These are phyloP conservation scores for Coriolopsis trogii DNA, from an alignment of 1,284 basidiomycete genomes.

Conservation along the genomic window DNA sequence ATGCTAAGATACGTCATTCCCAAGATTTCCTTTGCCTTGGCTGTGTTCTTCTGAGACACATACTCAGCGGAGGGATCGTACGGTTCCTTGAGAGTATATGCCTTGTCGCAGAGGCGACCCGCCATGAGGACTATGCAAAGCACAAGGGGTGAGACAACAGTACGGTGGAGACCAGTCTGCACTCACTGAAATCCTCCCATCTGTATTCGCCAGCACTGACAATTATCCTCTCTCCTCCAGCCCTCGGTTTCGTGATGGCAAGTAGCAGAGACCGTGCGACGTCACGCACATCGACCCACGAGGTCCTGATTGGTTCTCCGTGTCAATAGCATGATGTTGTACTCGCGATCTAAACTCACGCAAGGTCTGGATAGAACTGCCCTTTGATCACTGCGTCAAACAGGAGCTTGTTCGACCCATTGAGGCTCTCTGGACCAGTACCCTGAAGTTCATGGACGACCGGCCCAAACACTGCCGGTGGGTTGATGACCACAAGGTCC, in stretches of 20 bases:
- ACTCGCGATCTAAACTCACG: too few species aligned
- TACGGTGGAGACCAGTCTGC: neutral
- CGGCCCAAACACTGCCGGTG: slow-evolving; percentile 53
- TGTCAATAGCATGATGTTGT: too few species aligned
- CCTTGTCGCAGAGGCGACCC: slow-evolving; percentile 13
- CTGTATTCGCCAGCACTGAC: slow-evolving; percentile 28
- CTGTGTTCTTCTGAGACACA: slow-evolving; percentile 29
- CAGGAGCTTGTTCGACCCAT: slow-evolving; percentile 47
- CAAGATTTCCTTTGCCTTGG: slow-evolving; percentile 47
- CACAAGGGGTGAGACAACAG: neutral
- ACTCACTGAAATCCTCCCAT: slow-evolving; percentile 30
- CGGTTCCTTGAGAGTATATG: slow-evolving; percentile 5
- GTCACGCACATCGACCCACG: slow-evolving; percentile 64
- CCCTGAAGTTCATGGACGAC: slow-evolving; percentile 53
- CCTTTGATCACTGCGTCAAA: slow-evolving; percentile 27
- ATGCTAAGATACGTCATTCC: slow-evolving; percentile 47
- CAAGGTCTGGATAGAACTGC: too few species aligned
- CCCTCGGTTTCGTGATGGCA: slow-evolving; percentile 48
- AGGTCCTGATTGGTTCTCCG: neutral
- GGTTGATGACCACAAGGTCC: slow-evolving; percentile 59
- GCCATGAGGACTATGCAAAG: slow-evolving; percentile 7
- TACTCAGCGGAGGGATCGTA: slow-evolving; percentile 33
- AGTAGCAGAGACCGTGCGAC: slow-evolving; percentile 59
- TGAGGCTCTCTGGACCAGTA: slow-evolving; percentile 47
- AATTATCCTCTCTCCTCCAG: slow-evolving; percentile 61